Percentiles rank a stretch among this genome's conserved stretches.
Conservation (phyloP, 2,329 filamentous ascomycete species). For the Exophiala spinifera region DNA sequence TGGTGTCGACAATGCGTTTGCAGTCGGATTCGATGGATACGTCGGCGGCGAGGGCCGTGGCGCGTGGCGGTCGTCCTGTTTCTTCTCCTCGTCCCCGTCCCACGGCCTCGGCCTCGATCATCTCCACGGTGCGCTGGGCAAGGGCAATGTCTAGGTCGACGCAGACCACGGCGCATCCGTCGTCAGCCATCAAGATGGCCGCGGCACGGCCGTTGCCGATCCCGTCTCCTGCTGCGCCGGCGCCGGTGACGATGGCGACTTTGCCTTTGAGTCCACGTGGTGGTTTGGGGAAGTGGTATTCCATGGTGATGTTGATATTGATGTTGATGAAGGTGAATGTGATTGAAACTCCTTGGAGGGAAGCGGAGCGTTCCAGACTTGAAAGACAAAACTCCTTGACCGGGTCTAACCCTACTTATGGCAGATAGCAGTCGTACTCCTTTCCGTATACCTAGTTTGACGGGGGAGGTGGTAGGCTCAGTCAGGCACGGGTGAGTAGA, state of each 20-base stretch:
- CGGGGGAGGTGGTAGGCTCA: too few relatives aligned
- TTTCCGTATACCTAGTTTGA: too few relatives aligned
- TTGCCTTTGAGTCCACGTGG: constrained; percentile 20
- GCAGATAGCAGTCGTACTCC: too few relatives aligned
- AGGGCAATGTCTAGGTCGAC: constrained; percentile 52
- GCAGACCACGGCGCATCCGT: constrained; percentile 59
- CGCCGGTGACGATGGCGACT: constrained; percentile 57
- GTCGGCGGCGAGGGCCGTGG: constrained; percentile 49
- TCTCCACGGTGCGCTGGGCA: constrained; percentile 54
- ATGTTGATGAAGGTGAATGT: too few relatives aligned
- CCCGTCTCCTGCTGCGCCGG: constrained; percentile 54
- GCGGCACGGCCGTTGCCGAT: constrained; percentile 61
- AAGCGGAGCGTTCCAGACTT: too few relatives aligned
- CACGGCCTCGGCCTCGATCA: constrained; percentile 45
- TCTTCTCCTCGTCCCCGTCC: too few relatives aligned
- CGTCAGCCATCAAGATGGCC: constrained; percentile 58
- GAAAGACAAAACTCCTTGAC: too few relatives aligned
- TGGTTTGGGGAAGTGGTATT: constrained; percentile 25
- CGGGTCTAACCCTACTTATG: too few relatives aligned
- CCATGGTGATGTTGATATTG: constrained; percentile 7
- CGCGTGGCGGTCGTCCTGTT: too few relatives aligned
- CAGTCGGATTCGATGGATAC: constrained; percentile 57
- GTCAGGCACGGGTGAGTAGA: too few relatives aligned
- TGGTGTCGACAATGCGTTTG: constrained; percentile 38
- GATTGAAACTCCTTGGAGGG: too few relatives aligned